Evolutionary conservation across 495 filamentous ascomycete species (phyloP).

Genomic region (Aspergillus hancockii): DNA sequence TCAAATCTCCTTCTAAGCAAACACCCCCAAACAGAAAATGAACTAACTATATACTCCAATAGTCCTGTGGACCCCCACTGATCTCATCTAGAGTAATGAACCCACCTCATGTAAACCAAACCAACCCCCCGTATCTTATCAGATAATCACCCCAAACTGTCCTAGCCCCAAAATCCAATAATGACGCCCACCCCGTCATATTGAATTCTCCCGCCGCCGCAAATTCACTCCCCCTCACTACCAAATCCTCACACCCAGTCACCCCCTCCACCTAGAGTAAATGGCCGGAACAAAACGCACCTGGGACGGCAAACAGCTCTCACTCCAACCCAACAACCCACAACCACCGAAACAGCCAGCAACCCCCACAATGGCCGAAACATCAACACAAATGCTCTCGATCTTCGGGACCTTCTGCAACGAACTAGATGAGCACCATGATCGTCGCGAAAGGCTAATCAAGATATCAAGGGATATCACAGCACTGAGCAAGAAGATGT

Average conservation of each 20-base stretch:
- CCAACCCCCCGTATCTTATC: conserved; percentile 20
- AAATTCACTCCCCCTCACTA: conserved; percentile 9
- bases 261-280: conserved; percentile 11
- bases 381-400: conserved; percentile 51
- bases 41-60: no score
- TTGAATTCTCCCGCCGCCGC: conserved; percentile 12
- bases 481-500: conserved; percentile 96
- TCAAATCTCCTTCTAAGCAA: no score
- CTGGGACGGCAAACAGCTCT: conserved; percentile 57
- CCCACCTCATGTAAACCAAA: not conserved
- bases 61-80: no score
- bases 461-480: conserved; percentile 91
- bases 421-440: conserved; percentile 93
- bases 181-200: conserved; percentile 13
- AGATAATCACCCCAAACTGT: conserved; percentile 20
- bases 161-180: not conserved
- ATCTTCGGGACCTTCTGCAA: conserved; percentile 85
- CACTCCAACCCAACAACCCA: not conserved
- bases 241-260: not conserved
- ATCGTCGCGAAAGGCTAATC: conserved; percentile 83
- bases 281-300: conserved; percentile 59
- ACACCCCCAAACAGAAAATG: no score
- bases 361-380: conserved; percentile 30
- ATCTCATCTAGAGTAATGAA: no score
- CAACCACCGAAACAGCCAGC: conserved; percentile 3